Base-by-base conservation (phyloP, 2,329 filamentous ascomycete species). In the Leptodontidium sp. region DNA sequence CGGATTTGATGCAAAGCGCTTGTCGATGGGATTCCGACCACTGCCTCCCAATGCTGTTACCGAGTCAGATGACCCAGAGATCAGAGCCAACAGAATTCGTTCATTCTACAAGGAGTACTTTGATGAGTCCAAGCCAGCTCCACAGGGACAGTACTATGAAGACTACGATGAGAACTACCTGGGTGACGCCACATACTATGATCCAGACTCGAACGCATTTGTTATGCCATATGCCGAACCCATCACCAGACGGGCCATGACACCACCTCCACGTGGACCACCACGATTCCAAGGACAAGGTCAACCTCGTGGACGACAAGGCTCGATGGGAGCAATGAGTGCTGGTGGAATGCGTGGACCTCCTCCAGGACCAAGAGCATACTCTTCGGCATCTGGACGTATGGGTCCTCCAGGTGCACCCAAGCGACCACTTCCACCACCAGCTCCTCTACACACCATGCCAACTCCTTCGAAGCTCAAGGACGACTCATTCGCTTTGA, bases 31-130 rank as follows among this genome's bases (percentile, higher is more conserved):
- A 35, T 86, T 97, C 80, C 91, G 96, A 17, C 96, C 96, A 26
- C 85, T 99, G 71, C 96, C 96, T 5, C 93, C 94, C 45, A 90
- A 94, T 77, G 92, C 97, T 72, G 89, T 93, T 65, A 86, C 85
- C 38, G 88, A 91, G 53, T 88, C 90, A 2, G 96, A 98, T 78
- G 95, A 98, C 78, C 94, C 96, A 0, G 96, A 98, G 80, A 90
- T 95, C 77, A 90, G 96, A 76, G 96, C 96, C 72, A 98, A 98
- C 84, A 90, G 96, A 68, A 99, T 99, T 74, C 89, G 96, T 79
- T 99, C 96, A 4, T 99, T 99, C 84, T 99, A 99, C 84, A 98
- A 98, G 83, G 96, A 99, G 79, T 99, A 99, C 83, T 99, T 99
- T 75, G 96, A 98, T 73, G 95, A 98, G 52, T 88, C 85, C 68